phyloP scores from a whole-genome alignment of 768 basidiomycete genomes.

The Lenzites betulinus region DNA sequence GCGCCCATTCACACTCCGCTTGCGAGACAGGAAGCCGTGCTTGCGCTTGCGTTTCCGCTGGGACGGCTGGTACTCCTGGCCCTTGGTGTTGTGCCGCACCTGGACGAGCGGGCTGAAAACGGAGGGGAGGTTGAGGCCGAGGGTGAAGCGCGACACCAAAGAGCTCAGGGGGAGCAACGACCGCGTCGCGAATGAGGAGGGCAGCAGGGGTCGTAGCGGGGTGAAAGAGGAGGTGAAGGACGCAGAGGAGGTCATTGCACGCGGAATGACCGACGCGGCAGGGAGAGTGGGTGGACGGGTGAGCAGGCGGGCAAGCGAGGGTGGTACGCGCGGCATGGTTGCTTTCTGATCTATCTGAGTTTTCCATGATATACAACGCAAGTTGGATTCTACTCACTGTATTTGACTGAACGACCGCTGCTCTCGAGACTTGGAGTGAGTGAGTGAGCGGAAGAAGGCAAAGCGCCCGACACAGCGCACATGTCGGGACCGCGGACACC shows the following conservation, averaged over 20 bases:
- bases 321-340: slow-evolving; percentile 31
- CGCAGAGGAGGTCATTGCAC: slow-evolving; percentile 9
- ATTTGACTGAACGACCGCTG: background rate
- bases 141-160: slow-evolving; percentile 13
- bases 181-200: slow-evolving; percentile 3
- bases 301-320: slow-evolving; percentile 27
- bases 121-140: slow-evolving; percentile 31
- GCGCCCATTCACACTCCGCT: slow-evolving; percentile 66
- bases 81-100: slow-evolving; percentile 66
- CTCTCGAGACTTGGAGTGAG: background rate
- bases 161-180: slow-evolving; percentile 5
- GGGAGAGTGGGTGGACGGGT: slow-evolving; percentile 23
- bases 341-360: background rate
- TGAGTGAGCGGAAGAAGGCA: slow-evolving; percentile 4
- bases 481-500: no score
- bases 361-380: background rate
- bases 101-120: slow-evolving; percentile 48
- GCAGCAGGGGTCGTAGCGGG: slow-evolving; percentile 15
- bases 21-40: slow-evolving; percentile 86
- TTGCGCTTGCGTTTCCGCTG: slow-evolving; percentile 91
- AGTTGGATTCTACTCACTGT: background rate
- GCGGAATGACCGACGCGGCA: slow-evolving; percentile 3
- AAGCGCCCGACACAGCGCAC: no score
- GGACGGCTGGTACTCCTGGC: slow-evolving; percentile 96
- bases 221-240: slow-evolving; percentile 15